Percentiles rank a stretch among this genome's conserved stretches.
These are phyloP conservation scores for Yamadazyma membranifaciens DNA, from an alignment of 1,139 yeast species.

Conservation along the genomic window DNA sequence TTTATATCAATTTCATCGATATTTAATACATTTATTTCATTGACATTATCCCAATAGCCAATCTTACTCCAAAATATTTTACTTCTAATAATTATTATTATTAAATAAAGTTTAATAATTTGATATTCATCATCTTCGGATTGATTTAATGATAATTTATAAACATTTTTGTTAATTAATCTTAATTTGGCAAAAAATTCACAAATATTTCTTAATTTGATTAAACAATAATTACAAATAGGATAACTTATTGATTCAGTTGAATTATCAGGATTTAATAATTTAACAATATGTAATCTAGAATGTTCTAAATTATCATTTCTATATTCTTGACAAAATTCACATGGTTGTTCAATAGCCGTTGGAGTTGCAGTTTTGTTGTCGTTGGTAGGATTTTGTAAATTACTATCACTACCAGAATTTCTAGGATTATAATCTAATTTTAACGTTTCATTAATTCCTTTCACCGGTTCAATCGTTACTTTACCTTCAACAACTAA, in stretches of 20 bases:
- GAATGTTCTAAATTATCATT: constrained; percentile 72
- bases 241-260: constrained; percentile 51
- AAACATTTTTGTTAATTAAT: constrained; percentile 53
- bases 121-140: constrained; percentile 24
- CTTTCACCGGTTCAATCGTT: constrained; percentile 83
- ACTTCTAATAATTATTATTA: constrained; percentile 31
- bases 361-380: constrained; percentile 43
- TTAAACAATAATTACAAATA: constrained; percentile 80
- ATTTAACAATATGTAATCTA: constrained; percentile 66
- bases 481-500: constrained; percentile 79
- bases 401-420: neutral
- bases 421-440: constrained; percentile 19
- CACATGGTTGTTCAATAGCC: constrained; percentile 72
- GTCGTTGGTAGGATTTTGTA: neutral
- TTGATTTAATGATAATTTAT: constrained; percentile 24
- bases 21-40: constrained; percentile 29
- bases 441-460: constrained; percentile 70
- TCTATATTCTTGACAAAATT: constrained; percentile 78
- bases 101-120: constrained; percentile 25
- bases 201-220: constrained; percentile 75
- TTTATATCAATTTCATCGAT: constrained; percentile 27
- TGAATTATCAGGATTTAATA: constrained; percentile 25
- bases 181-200: constrained; percentile 75
- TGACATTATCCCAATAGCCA: constrained; percentile 60
- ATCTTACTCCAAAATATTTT: constrained; percentile 80